Base-by-base conservation (phyloP, 305 asterid species). In the Fraxinus xanthoxyloides region DNA sequence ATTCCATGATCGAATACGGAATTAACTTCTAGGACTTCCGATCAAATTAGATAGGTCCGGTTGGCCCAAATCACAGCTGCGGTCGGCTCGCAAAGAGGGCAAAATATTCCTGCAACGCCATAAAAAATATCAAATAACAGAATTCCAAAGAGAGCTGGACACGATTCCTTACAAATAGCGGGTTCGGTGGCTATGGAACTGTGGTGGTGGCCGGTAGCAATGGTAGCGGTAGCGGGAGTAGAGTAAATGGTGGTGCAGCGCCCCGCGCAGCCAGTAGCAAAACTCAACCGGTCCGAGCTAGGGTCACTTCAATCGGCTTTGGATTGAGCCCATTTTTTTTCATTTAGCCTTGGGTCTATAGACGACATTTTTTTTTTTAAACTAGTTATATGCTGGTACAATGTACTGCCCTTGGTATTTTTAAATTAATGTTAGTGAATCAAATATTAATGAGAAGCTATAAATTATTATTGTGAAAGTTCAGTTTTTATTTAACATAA, bases 1-100 rank as follows among this genome's bases (percentile, higher is more conserved):
- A 82, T 82, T 92, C 95, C 93, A 92, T 92, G 80, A 10, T 75
- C 35, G 26, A 36, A 72, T 83, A 46, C 61, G 59, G 79, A 79
- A 70, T 84, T 40, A 43, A 43, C 81, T 32, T 51, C 5, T 77
- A 32, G 17, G 63, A 19, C 48, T 77, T 75, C 31, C 31, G 87
- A 46, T 46, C 56, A 0, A 13, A 46, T 13, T 40, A 13, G 2
- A 19, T 46, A 3, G 56, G 6, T 13, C 56, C n/a, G 19, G 6
- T 46, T 46, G 56, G 19, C 19, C 6, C 56, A 3, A 13, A 13
- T 46, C 56, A 46, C 56, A 13, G 19, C 56, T 46, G 19, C 6
- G 19, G 17, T 51, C 23, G 23, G 61, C 19, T 51, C 8, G 61
- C 21, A 51, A 51, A 51, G 23, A 17, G 61, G 61, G 23, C 61